Conservation (phyloP, 129 eudicot species). For the Cynara cardunculus region DNA sequence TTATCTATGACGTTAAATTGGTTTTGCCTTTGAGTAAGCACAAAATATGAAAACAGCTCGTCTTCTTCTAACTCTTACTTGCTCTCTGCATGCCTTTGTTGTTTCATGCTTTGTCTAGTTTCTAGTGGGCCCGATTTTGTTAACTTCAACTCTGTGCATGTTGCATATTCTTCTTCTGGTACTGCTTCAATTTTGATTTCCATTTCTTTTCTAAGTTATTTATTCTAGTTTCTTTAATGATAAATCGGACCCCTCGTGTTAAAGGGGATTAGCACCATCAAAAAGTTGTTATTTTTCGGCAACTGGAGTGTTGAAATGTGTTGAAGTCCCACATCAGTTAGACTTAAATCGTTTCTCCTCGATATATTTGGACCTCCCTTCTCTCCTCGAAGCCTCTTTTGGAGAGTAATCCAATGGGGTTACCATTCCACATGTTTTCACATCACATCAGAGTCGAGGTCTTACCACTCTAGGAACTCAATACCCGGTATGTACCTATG, state of each 20-base stretch:
- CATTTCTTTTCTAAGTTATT: neutral
- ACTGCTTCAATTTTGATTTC: neutral
- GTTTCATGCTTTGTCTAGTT: neutral
- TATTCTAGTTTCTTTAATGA: neutral
- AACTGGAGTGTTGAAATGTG: neutral
- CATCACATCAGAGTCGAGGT: too few relatives aligned
- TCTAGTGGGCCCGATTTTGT: neutral
- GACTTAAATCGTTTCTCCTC: neutral
- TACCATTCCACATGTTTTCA: too few relatives aligned
- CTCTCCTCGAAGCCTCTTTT: too few relatives aligned
- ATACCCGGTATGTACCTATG: too few relatives aligned
- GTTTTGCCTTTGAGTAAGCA: neutral
- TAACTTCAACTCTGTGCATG: neutral
- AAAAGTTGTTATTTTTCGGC: neutral
- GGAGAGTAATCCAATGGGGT: neutral
- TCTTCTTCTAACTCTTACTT: too few relatives aligned
- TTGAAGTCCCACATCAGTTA: neutral
- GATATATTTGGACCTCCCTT: too few relatives aligned
- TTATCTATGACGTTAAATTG: neutral
- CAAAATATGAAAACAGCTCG: too few relatives aligned
- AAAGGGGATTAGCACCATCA: too few relatives aligned
- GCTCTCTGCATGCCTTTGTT: neutral
- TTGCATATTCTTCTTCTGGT: neutral
- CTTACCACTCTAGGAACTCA: too few relatives aligned
- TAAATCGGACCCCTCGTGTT: neutral